phyloP scores from a whole-genome alignment of 2,329 filamentous ascomycete species.

The Pseudogymnoascus sp. region DNA sequence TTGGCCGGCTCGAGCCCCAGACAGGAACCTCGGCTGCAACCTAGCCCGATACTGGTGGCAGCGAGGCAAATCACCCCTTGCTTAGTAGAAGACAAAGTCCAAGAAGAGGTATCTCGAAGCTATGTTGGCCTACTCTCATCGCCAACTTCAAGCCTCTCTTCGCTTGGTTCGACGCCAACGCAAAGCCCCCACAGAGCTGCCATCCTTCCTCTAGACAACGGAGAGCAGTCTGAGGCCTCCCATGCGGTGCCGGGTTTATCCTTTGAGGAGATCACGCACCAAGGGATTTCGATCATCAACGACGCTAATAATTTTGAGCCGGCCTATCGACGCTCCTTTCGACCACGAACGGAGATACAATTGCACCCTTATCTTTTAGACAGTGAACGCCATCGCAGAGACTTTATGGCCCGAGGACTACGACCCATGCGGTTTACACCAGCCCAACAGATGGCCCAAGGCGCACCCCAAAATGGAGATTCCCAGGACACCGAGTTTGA shows the following conservation, averaged over 20 bases:
- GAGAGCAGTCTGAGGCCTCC: background rate
- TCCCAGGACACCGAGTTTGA: constrained; percentile 21
- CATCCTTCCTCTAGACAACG: background rate
- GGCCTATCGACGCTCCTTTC: constrained; percentile 17
- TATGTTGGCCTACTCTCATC: constrained; percentile 32
- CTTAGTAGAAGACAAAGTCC: background rate
- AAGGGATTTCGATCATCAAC: background rate
- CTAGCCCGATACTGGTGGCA: background rate
- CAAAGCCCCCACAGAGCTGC: background rate
- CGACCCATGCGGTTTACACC: constrained; percentile 23
- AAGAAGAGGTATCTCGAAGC: constrained; percentile 32
- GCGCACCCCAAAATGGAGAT: constrained; percentile 14
- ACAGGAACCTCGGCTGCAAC: background rate
- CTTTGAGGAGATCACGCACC: background rate
- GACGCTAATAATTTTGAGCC: background rate
- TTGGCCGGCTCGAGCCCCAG: background rate
- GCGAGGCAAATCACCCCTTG: background rate
- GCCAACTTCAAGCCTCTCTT: constrained; percentile 24
- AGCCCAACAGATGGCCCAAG: constrained; percentile 16
- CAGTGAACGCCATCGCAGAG: constrained; percentile 24
- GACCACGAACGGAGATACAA: constrained; percentile 26
- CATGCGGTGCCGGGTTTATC: background rate
- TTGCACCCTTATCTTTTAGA: constrained; percentile 27
- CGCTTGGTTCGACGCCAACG: constrained; percentile 15
- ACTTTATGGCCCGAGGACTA: constrained; percentile 23